These are phyloP conservation scores for Aschersonia sp. DNA, from an alignment of 2,329 filamentous ascomycete species.

Conservation along the genomic window DNA sequence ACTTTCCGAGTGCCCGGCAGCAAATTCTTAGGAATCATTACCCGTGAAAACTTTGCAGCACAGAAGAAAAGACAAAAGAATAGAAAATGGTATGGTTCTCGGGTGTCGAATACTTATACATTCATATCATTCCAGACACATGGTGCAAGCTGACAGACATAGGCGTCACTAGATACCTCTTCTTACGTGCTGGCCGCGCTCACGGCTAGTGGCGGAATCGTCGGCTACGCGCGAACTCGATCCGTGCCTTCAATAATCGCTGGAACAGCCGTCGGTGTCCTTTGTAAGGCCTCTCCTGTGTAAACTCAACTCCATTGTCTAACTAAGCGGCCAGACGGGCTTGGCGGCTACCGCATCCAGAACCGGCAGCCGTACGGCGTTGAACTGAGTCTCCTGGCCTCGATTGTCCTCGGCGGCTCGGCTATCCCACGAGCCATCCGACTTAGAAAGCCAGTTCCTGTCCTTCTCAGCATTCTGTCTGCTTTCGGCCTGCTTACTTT, in stretches of 20 bases:
- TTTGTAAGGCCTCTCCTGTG: constrained; percentile 27
- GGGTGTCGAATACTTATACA: too few species aligned
- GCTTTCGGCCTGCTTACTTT: constrained; percentile 67
- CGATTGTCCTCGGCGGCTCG: constrained; percentile 67
- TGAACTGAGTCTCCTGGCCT: constrained; percentile 80
- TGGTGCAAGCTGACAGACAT: not conserved
- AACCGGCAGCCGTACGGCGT: constrained; percentile 65
- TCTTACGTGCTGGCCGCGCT: constrained; percentile 68
- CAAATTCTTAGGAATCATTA: not conserved
- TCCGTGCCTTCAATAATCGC: constrained; percentile 79
- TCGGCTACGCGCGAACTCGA: constrained; percentile 71
- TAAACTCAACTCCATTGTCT: not conserved
- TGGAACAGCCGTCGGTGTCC: constrained; percentile 63
- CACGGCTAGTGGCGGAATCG: constrained; percentile 74
- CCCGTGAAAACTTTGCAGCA: too few species aligned
- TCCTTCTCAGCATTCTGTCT: constrained; percentile 64
- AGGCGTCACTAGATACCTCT: constrained; percentile 29
- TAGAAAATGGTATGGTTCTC: too few species aligned
- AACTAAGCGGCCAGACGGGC: constrained; percentile 38
- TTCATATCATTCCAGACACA: not conserved
- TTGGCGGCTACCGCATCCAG: constrained; percentile 70
- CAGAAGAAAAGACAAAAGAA: too few species aligned
- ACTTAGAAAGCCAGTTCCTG: constrained; percentile 69
- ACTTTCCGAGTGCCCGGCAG: not conserved
- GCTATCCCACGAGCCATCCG: constrained; percentile 78